Evolutionary conservation across 495 filamentous ascomycete genomes (phyloP), one percentile per base, ranked within the genome.

Genomic region (Penicillium herquei): DNA sequence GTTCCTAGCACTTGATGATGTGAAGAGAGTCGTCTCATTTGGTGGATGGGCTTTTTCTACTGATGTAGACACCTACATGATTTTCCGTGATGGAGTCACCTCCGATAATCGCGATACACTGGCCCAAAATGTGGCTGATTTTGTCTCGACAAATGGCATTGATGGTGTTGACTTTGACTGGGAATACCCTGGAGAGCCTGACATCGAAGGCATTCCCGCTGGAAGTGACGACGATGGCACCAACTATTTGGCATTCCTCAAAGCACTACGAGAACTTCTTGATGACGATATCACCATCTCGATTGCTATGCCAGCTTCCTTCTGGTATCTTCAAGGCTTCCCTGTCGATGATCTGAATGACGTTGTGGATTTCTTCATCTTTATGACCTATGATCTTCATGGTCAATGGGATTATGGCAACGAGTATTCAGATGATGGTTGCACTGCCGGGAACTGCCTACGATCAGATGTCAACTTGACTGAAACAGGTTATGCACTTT

Each of bases 1-100:
- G 21, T 26, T 26, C 21, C 21, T 26, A 26, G 16, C 17, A 1
- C 33, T 39, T 17, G 44, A 33, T n/a, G 57, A 47, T 10, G 43
- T 65, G 13, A 74, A 76, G 57, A 58, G 55, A 9, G 70, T 81
- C n/a, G 3, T 79, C 5, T 71, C 70, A 0, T 69, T 81, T 52
- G 78, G 77, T 14, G 78, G 77, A 6, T 58, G 56, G 56, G 50
- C 18, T 10, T 58, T 54, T 9, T 71, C 62, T 12, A 76, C 74
- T 8, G 46, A 56, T 16, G 54, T 53, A 7, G 32, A n/a, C 10
- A 70, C 68, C 4, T 75, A 64, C 35, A 33, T 48, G 14, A 65
- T 76, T 46, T 64, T 76, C 44, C 68, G 74, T n/a, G 39, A 69
- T 1, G 73, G 56, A 31, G 63, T 71, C 33, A 60, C 17, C 18